Evolutionary conservation across 768 basidiomycete species (phyloP).

Genomic region (Suillus subaureus): DNA sequence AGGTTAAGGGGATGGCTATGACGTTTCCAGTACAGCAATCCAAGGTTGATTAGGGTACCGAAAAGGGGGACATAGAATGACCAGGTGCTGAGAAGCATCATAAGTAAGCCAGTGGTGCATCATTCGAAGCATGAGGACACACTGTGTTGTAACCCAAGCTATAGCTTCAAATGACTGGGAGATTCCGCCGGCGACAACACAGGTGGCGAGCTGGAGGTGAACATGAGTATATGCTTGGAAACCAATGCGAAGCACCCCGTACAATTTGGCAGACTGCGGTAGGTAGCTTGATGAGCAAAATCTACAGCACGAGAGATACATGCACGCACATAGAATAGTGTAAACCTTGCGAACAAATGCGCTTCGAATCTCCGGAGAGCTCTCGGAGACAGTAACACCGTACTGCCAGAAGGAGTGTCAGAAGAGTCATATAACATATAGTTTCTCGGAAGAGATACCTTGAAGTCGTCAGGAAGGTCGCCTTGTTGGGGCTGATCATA

Average conservation of each 20-base stretch:
- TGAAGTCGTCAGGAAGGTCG: conserved; percentile 92
- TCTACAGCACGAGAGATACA: background rate
- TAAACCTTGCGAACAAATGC: conserved; percentile 93
- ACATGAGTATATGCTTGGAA: conserved; percentile 8
- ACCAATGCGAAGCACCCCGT: conserved; percentile 22
- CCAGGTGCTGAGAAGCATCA: conserved; percentile 58
- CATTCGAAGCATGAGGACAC: conserved; percentile 28
- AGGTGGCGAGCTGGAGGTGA: conserved; percentile 61
- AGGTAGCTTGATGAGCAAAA: conserved; percentile 9
- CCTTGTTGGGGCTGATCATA: conserved; percentile 74
- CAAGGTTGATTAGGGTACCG: conserved; percentile 78
- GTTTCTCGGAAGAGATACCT: conserved; percentile 47
- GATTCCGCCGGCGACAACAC: conserved; percentile 72
- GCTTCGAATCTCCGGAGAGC: conserved; percentile 73
- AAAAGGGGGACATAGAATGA: conserved; percentile 77
- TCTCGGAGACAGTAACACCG: conserved; percentile 78
- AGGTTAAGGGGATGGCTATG: conserved; percentile 90
- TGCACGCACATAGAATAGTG: conserved; percentile 76
- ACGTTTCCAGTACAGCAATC: conserved; percentile 88
- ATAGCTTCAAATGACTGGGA: conserved; percentile 63
- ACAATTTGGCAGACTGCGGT: conserved; percentile 72
- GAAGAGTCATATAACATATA: background rate
- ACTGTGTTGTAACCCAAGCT: conserved; percentile 75
- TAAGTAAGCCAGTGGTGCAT: conserved; percentile 6
- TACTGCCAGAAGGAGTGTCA: conserved; percentile 43